phyloP scores from a whole-genome alignment of 2,329 filamentous ascomycete species.

The Chrysoporthe deuterocubensis region DNA sequence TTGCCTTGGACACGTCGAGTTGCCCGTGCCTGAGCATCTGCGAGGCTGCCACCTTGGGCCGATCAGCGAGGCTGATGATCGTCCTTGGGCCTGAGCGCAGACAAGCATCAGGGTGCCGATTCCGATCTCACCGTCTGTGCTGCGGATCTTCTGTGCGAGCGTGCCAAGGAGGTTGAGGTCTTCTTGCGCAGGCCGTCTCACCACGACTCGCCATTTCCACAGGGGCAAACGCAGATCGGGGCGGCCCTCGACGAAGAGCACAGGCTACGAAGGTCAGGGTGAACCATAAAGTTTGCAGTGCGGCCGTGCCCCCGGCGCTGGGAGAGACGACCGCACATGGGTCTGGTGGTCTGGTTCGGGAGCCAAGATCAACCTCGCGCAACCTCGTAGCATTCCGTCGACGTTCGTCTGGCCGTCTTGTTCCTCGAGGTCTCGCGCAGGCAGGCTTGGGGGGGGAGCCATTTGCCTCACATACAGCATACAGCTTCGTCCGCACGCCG shows the following conservation, averaged over 20 bases:
- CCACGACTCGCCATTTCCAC: no score
- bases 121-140: background rate
- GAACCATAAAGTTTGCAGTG: background rate
- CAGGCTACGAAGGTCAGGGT: no score
- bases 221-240: background rate
- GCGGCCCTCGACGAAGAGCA: background rate
- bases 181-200: no score
- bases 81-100: no score
- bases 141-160: background rate
- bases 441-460: background rate
- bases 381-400: background rate
- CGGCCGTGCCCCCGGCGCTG: background rate
- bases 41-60: constrained; percentile 1
- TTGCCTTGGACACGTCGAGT: no score
- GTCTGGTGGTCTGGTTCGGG: background rate
- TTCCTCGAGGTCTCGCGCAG: background rate
- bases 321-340: background rate
- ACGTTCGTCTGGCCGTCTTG: background rate
- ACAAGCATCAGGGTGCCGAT: no score
- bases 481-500: background rate
- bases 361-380: background rate
- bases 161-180: background rate
- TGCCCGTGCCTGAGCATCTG: background rate
- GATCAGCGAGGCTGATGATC: background rate
- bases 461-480: background rate